Conservation (phyloP, 169 alveolate species). For the Plasmodium cynomolgi region DNA sequence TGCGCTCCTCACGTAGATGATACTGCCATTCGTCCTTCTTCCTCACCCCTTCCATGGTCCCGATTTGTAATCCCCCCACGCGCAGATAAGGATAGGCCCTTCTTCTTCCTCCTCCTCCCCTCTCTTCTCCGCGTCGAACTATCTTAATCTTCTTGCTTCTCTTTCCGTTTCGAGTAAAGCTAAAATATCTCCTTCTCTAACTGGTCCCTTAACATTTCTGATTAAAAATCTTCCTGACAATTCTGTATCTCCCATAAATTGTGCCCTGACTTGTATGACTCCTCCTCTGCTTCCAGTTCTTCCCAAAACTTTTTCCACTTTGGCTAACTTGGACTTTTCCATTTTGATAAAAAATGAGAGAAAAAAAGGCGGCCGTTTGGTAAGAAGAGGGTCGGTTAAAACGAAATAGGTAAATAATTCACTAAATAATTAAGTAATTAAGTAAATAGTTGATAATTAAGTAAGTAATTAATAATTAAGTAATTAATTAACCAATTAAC, state of each 20-base stretch:
- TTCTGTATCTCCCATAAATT: slow-evolving; percentile 90
- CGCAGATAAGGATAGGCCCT: too few relatives aligned
- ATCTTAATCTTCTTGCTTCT: slow-evolving; percentile 98
- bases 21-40: background rate
- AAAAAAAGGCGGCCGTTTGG: background rate
- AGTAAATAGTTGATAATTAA: background rate
- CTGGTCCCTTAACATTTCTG: slow-evolving; percentile 99
- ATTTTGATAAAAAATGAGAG: slow-evolving; percentile 40
- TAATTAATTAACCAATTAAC: too few relatives aligned
- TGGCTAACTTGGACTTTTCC: slow-evolving; percentile 94
- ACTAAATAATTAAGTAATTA: background rate
- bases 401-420: background rate
- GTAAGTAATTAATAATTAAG: too few relatives aligned
- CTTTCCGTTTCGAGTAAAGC: slow-evolving; percentile 98
- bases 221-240: slow-evolving; percentile 95
- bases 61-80: background rate
- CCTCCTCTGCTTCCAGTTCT: slow-evolving; percentile 99
- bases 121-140: slow-evolving; percentile 16
- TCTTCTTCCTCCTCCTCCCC: background rate
- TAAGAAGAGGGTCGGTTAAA: background rate
- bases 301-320: slow-evolving; percentile 95
- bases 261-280: slow-evolving; percentile 96
- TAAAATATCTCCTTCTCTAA: slow-evolving; percentile 97
- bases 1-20: background rate
- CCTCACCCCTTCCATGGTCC: background rate